phyloP scores from a whole-genome alignment of 495 filamentous ascomycete species.

The Filosporella fistucella region DNA sequence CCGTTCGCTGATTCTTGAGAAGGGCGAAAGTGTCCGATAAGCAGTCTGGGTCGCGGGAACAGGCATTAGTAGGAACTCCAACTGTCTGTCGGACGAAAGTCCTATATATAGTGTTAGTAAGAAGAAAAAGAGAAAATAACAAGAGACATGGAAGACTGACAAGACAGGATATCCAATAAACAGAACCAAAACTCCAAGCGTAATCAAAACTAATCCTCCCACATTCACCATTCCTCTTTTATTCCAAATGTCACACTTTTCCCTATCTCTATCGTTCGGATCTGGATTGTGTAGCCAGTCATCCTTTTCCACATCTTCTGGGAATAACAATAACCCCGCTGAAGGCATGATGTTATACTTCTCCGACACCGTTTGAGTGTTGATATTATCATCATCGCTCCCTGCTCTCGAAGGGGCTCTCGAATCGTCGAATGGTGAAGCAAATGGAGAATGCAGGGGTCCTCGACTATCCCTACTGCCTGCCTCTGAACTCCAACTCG shows the following conservation, averaged over 20 bases:
- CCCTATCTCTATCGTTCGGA: constrained; percentile 55
- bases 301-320: constrained; percentile 75
- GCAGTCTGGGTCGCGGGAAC: constrained; percentile 42
- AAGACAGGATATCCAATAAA: constrained; percentile 73
- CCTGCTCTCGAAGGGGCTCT: constrained; percentile 55
- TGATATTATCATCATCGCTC: constrained; percentile 63
- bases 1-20: constrained; percentile 53
- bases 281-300: constrained; percentile 74
- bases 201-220: constrained; percentile 58
- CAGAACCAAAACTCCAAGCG: constrained; percentile 57
- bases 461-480: constrained; percentile 51
- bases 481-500: constrained; percentile 56
- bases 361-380: constrained; percentile 73
- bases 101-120: constrained; percentile 7
- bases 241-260: constrained; percentile 65
- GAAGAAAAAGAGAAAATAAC: neutral
- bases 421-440: constrained; percentile 52
- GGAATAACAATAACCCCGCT: constrained; percentile 64
- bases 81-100: constrained; percentile 8
- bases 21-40: constrained; percentile 52
- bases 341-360: constrained; percentile 77
- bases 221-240: constrained; percentile 63
- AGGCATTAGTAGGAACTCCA: neutral
- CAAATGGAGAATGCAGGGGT: constrained; percentile 43
- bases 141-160: constrained; percentile 37